These are phyloP conservation scores for Petrea volubilis DNA, from an alignment of 257 asterid species.

Conservation along the genomic window DNA sequence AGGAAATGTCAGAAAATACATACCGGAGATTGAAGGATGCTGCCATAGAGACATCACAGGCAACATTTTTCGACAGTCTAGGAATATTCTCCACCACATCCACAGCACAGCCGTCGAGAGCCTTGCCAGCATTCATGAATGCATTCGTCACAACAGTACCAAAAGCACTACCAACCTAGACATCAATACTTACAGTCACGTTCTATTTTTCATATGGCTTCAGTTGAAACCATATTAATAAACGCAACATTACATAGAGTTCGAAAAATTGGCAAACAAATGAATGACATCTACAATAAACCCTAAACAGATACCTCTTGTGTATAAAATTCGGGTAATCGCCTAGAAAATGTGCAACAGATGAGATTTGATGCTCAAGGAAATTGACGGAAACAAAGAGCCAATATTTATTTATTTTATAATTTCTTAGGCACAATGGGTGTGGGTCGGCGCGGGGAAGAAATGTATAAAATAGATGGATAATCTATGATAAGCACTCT, in stretches of 20 bases:
- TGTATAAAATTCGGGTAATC: neutral
- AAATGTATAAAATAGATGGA: neutral
- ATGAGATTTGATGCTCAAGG: neutral
- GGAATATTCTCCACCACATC: slow-evolving; percentile 83
- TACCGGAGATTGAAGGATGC: slow-evolving; percentile 89
- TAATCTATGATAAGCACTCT: neutral
- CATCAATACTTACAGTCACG: slow-evolving; percentile 17
- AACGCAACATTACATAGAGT: neutral
- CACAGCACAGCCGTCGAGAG: slow-evolving; percentile 52
- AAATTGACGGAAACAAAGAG: neutral
- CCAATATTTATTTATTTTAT: no score
- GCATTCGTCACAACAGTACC: slow-evolving; percentile 71
- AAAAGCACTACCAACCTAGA: slow-evolving; percentile 67
- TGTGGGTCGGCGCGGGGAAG: no score
- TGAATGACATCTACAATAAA: neutral
- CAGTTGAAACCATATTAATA: neutral
- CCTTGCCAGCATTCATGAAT: slow-evolving; percentile 70
- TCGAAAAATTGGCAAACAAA: neutral
- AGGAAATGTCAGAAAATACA: slow-evolving; percentile 6
- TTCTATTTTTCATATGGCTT: neutral
- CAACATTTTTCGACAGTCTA: slow-evolving; percentile 69
- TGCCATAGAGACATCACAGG: slow-evolving; percentile 82
- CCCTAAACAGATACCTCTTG: neutral
- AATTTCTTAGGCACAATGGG: no score
- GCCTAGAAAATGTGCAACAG: neutral